Base-by-base conservation (phyloP, 176 grass and related monocot genomes). In the Raddia distichophylla region DNA sequence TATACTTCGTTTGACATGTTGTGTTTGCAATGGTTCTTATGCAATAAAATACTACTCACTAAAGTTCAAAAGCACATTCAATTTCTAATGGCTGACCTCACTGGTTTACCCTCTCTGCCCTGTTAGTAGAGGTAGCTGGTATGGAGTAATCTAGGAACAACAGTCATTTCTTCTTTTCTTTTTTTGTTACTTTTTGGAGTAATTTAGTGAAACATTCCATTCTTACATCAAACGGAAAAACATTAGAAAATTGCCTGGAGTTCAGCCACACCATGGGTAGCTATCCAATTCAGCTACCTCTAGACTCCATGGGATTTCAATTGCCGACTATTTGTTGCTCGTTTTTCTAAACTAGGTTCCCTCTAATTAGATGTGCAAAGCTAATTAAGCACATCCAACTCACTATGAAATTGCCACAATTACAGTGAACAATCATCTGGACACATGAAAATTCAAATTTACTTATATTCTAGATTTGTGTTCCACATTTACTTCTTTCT, bases 171-270 rank as follows among this genome's bases (percentile, higher is more conserved):
- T 40, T 60, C 68, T 18, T 47, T 81, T 22, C 6, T n/a, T 27
- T 27, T 27, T 27, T 27, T 27, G 27, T 81, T 44, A 20, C 13
- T 18, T 37, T 81, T 35, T 42, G 34, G 16, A 58, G 18, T 10
- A 57, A 64, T 71, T 11, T 18, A 71, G 37, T 49, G 1, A 47
- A 70, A 10, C 17, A 66, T 32, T 48, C 33, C 5, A 14, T 59
- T 60, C 50, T 87, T 71, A 73, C 12, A 79, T 34, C 33, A 51
- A 60, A 74, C 48, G 7, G 27, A 62, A 59, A 70, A 77, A 60
- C 5, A 47, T 1, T 60, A 16, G 43, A 46, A 58, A 68, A 44
- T 69, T 33, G 54, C 35, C 77, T n/a, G 5, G 45, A 62, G 63
- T 61, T 53, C 35, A 59, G 10, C 6, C 11, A 10, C 2, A 72